These are phyloP conservation scores for Scopulariopsis brevicaulis DNA, from an alignment of 2,329 filamentous ascomycete genomes.

Conservation along the genomic window DNA sequence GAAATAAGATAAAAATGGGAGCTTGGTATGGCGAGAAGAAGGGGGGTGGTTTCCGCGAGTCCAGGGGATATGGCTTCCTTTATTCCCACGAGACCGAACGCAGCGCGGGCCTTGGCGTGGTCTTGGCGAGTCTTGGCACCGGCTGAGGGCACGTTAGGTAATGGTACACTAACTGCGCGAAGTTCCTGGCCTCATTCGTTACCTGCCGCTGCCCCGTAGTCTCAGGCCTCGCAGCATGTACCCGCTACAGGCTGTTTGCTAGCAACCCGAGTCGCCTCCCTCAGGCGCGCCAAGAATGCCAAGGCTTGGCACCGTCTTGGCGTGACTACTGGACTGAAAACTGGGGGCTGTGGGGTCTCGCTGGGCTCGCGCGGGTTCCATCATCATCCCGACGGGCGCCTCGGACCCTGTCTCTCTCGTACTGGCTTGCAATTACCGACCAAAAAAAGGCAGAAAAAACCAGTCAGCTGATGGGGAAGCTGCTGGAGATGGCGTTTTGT, in stretches of 20 bases:
- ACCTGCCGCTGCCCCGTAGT: neutral
- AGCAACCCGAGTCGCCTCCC: neutral
- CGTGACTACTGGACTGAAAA: constrained; percentile 1
- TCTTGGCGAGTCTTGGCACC: constrained; percentile 5
- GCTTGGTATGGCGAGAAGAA: neutral
- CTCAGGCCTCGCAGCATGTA: neutral
- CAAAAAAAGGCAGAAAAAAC: neutral
- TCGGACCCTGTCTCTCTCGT: neutral
- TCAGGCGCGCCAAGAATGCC: constrained; percentile 2
- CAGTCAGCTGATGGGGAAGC: neutral
- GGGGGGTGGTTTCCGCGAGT: neutral
- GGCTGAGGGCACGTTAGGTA: neutral
- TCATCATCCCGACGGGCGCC: neutral
- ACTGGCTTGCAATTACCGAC: neutral
- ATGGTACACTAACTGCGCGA: neutral
- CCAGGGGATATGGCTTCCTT: constrained; percentile 4
- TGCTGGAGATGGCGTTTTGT: neutral
- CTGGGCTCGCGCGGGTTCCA: neutral
- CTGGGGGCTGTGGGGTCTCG: constrained; percentile 1
- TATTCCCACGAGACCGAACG: constrained; percentile 1
- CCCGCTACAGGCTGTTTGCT: neutral
- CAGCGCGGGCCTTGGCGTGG: neutral
- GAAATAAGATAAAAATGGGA: neutral
- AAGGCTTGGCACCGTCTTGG: constrained; percentile 5
- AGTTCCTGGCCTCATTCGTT: neutral